These are phyloP conservation scores for Brassica rapa DNA, from an alignment of 345 rosid genomes.

Conservation along the genomic window DNA sequence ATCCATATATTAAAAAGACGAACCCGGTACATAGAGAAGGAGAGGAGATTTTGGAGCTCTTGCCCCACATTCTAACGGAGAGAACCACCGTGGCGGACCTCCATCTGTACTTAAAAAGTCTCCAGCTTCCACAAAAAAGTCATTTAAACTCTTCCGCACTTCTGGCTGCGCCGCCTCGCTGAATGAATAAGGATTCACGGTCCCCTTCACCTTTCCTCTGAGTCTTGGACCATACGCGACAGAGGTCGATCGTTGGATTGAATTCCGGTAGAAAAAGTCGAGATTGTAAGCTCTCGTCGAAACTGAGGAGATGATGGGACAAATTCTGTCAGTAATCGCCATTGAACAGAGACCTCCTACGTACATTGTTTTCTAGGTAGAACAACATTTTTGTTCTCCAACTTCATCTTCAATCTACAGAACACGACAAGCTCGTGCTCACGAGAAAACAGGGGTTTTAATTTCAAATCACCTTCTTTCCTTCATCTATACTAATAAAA, in stretches of 20 bases:
- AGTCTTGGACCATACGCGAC: neutral
- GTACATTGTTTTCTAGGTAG: neutral
- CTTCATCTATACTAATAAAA: too few relatives aligned
- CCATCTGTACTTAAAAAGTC: constrained; percentile 40
- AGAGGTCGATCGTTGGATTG: constrained; percentile 7
- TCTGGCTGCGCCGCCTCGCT: constrained; percentile 29
- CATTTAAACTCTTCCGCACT: constrained; percentile 45
- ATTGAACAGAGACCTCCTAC: constrained; percentile 1
- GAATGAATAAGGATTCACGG: constrained; percentile 29
- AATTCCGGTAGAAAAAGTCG: neutral
- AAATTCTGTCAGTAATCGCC: constrained; percentile 29
- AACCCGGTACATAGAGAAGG: constrained; percentile 61
- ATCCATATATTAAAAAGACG: neutral
- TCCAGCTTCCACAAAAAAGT: constrained; percentile 43
- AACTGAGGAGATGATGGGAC: constrained; percentile 13
- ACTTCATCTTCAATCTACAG: constrained; percentile 21
- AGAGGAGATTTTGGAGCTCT: constrained; percentile 48
- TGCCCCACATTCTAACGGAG: constrained; percentile 56
- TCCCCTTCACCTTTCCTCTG: neutral
- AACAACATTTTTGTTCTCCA: neutral
- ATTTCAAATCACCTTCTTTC: too few relatives aligned
- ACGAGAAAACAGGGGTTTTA: constrained; percentile 14
- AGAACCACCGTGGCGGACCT: constrained; percentile 77
- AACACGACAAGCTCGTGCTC: constrained; percentile 35
- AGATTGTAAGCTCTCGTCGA: constrained; percentile 6